phyloP scores from a whole-genome alignment of 805 yeast genomes.

The Debaryomyces maramus region DNA sequence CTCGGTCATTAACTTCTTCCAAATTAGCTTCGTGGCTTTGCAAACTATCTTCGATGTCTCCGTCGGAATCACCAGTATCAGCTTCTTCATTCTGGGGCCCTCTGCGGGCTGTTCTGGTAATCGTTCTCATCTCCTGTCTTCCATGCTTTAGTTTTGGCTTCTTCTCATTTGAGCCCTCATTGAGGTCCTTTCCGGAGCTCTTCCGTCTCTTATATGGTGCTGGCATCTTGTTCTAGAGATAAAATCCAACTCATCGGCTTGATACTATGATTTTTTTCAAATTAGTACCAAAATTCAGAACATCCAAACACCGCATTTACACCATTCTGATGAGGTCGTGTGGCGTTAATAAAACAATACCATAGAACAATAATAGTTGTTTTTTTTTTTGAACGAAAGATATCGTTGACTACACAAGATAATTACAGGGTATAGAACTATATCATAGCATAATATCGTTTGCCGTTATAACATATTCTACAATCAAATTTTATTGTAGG shows the following conservation, averaged over 20 bases:
- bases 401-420: too few species aligned
- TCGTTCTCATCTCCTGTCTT: constrained; percentile 58
- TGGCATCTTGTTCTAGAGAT: constrained; percentile 5
- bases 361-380: too few species aligned
- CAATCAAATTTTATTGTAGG: too few species aligned
- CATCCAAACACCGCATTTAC: background rate
- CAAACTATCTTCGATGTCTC: constrained; percentile 12
- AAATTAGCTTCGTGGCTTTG: constrained; percentile 13
- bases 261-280: background rate
- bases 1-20: constrained; percentile 16
- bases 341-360: background rate
- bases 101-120: constrained; percentile 56
- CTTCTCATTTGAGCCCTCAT: background rate
- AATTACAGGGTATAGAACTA: too few species aligned
- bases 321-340: background rate
- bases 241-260: background rate
- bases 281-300: background rate
- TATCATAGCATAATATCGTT: too few species aligned
- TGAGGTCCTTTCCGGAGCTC: background rate
- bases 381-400: too few species aligned
- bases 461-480: too few species aligned
- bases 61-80: constrained; percentile 6
- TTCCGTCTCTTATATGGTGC: constrained; percentile 4
- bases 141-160: constrained; percentile 48
- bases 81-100: constrained; percentile 10